Base-by-base conservation (phyloP, 2,329 filamentous ascomycete genomes). In the Paecilomyces sp. region DNA sequence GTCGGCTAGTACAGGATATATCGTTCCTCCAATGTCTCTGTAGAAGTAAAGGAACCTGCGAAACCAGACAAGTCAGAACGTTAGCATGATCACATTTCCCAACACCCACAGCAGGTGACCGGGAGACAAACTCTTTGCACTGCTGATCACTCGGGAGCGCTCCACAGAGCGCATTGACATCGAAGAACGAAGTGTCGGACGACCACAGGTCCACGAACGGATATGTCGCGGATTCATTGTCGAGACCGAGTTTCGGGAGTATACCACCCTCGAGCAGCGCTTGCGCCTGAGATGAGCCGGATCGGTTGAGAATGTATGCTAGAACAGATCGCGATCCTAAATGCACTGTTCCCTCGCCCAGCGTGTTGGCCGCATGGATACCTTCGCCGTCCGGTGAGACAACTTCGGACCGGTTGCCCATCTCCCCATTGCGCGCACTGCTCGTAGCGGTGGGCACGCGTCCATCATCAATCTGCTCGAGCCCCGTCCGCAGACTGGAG, bases 161-260 rank as follows among this genome's bases (percentile, higher is more conserved):
- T 64, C 82, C 83, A 36, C 82, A 83, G 1, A 87, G 77, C 57
- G 85, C 83, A 60, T 77, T 80, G 4, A 85, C 79, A 65, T 85
- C 81, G 61, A 82, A 79, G 5, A 83, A 76, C 1, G 82, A 84
- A 56, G 81, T 83, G 59, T 86, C 83, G 1, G 83, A 83, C 5
- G 85, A 85, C 84, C 84, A 87, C 2, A 87, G 72, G 66, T 87
- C 85, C 30, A 87, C 83, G 65, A 87, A 87, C 6, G 85, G 85
- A 66, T 87, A 87, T 8, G 84, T 87, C 3, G 83, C 83, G 41
- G 81, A 84, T 66, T 87, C 84, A 64, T 87, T 87, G 66, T 87
- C 85, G 34, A 87, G 75, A 2, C 85, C 85, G 59, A 87, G 79
- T 58, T 87, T 82, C 0, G 85, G 84, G 24, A 87, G 71, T 63